Percentiles rank a stretch among this genome's conserved stretches.
Conservation (phyloP, 1,284 basidiomycete species). For the Cryptococcus sp. region DNA sequence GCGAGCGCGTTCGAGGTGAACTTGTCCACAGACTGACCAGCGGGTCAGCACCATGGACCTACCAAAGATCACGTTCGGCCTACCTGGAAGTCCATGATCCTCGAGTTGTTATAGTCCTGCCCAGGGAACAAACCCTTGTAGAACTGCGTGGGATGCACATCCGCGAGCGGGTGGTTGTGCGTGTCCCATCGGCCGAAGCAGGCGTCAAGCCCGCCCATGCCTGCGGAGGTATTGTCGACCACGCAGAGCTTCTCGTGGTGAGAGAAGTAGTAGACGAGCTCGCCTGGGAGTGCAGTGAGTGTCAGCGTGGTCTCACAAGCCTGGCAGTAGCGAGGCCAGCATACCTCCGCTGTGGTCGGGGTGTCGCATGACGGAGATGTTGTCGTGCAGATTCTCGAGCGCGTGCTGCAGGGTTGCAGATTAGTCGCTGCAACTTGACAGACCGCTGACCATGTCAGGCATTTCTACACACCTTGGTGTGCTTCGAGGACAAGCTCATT, state of each 20-base stretch:
- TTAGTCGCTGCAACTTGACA: too few species aligned
- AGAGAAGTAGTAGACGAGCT: conserved; percentile 47
- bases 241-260: conserved; percentile 56
- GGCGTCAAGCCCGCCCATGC: conserved; percentile 71
- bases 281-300: conserved; percentile 15
- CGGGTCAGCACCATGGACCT: background rate
- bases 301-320: background rate
- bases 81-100: conserved; percentile 49
- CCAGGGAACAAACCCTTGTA: conserved; percentile 80
- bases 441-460: background rate
- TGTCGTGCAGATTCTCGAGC: conserved; percentile 76
- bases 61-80: background rate
- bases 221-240: conserved; percentile 76
- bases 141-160: conserved; percentile 83
- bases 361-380: conserved; percentile 81
- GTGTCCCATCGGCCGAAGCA: conserved; percentile 97
- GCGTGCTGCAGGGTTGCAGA: conserved; percentile 55
- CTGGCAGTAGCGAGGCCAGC: conserved; percentile 37
- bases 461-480: conserved; percentile 63
- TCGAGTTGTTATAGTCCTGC: conserved; percentile 83
- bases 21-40: conserved; percentile 63
- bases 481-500: conserved; percentile 79
- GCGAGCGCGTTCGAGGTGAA: conserved; percentile 72
- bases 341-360: conserved; percentile 81
- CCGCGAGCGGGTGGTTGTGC: conserved; percentile 70